phyloP scores from a whole-genome alignment of 1,284 basidiomycete genomes.

The Rhodotorula sp. region DNA sequence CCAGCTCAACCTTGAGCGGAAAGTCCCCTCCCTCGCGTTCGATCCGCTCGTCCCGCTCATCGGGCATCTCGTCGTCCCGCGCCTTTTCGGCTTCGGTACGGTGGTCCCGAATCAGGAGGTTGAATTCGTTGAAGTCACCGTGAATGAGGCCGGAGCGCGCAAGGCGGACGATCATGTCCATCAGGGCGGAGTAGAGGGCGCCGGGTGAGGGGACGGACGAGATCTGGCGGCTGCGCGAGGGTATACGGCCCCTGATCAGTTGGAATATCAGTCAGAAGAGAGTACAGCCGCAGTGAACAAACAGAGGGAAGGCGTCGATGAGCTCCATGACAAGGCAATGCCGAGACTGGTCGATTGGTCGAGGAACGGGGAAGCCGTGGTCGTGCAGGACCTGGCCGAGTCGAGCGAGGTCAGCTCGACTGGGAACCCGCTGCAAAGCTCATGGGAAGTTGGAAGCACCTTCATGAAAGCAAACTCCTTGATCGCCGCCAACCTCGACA shows the following conservation, averaged over 20 bases:
- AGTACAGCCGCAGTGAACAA: constrained; percentile 20
- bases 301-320: constrained; percentile 93
- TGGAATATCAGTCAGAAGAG: background rate
- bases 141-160: constrained; percentile 92
- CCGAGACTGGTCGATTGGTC: constrained; percentile 87
- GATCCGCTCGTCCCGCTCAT: constrained; percentile 36
- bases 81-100: constrained; percentile 39
- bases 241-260: background rate
- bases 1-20: constrained; percentile 33
- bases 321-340: constrained; percentile 96
- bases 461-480: constrained; percentile 99
- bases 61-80: constrained; percentile 36
- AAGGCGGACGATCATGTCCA: constrained; percentile 94
- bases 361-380: constrained; percentile 88
- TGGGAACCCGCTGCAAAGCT: background rate
- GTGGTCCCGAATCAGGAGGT: constrained; percentile 77
- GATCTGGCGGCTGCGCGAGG: constrained; percentile 72
- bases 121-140: constrained; percentile 99
- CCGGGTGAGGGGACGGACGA: constrained; percentile 78
- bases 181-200: constrained; percentile 83
- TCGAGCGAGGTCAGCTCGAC: background rate
- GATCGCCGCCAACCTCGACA: constrained; percentile 91
- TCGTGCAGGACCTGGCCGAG: constrained; percentile 76
- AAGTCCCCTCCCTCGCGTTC: constrained; percentile 25
- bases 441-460: constrained; percentile 54